phyloP scores from a whole-genome alignment of 2,329 filamentous ascomycete species.

The Fusarium graminum region DNA sequence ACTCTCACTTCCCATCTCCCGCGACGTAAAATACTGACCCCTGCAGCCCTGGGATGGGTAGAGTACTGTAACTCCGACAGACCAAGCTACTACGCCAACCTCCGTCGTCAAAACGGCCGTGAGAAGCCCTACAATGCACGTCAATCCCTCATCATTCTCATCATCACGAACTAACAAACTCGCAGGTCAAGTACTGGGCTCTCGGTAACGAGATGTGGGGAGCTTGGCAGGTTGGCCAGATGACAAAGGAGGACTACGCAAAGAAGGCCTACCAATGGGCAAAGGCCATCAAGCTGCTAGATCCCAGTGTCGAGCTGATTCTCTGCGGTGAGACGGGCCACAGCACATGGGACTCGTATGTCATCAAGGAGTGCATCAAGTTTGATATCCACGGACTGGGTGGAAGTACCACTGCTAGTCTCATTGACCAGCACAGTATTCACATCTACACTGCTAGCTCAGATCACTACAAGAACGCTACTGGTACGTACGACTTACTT shows the following conservation, averaged over 20 bases:
- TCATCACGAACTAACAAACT: neutral
- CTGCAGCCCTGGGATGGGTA: slow-evolving; percentile 70
- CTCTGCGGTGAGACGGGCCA: slow-evolving; percentile 80
- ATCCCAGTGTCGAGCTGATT: slow-evolving; percentile 76
- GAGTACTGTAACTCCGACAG: slow-evolving; percentile 87
- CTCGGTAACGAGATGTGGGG: slow-evolving; percentile 82
- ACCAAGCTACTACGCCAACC: slow-evolving; percentile 85
- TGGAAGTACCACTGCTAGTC: slow-evolving; percentile 52
- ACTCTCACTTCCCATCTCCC: neutral
- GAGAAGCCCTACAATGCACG: slow-evolving; percentile 77
- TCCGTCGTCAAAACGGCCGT: slow-evolving; percentile 80
- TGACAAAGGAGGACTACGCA: slow-evolving; percentile 77
- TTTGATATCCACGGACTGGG: slow-evolving; percentile 53
- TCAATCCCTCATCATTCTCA: rapidly evolving
- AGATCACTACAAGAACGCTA: slow-evolving; percentile 63
- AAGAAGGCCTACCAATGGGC: slow-evolving; percentile 78
- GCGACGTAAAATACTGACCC: neutral
- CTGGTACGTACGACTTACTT: slow-evolving; percentile 45
- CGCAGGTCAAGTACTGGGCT: slow-evolving; percentile 82
- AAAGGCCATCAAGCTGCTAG: slow-evolving; percentile 77
- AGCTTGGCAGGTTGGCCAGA: slow-evolving; percentile 75
- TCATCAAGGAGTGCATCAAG: slow-evolving; percentile 75
- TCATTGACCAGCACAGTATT: slow-evolving; percentile 85
- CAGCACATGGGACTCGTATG: slow-evolving; percentile 79
- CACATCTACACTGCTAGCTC: slow-evolving; percentile 79